Conservation (phyloP, 768 basidiomycete genomes). For the Asterophora lycoperdoides region DNA sequence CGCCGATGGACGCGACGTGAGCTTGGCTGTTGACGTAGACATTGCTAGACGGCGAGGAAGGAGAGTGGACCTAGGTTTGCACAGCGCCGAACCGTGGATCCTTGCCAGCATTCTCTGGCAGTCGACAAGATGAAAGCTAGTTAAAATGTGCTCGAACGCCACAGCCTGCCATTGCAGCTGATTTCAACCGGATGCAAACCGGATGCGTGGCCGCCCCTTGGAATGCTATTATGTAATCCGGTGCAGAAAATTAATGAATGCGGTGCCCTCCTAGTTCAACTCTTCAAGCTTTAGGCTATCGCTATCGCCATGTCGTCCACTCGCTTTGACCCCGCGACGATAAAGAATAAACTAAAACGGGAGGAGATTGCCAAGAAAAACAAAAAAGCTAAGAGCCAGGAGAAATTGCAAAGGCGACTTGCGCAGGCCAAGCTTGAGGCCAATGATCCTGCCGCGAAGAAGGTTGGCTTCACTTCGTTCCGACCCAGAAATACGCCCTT, state of each 20-base stretch:
- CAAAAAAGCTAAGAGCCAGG: conserved; percentile 75
- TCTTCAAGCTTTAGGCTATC: no score
- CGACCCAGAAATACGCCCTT: neutral
- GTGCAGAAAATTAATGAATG: no score
- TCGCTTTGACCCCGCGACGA: conserved; percentile 60
- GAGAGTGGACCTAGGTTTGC: neutral
- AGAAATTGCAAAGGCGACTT: conserved; percentile 76
- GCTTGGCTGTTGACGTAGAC: conserved; percentile 19
- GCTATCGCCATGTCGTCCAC: conserved; percentile 45
- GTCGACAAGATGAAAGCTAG: neutral
- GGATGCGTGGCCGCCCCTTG: no score
- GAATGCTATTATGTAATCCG: conserved; percentile 22
- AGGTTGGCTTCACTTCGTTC: conserved; percentile 44
- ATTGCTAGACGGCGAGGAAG: conserved; percentile 10
- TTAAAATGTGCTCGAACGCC: neutral
- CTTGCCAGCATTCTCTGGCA: conserved; percentile 11
- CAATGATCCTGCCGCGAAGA: conserved; percentile 71
- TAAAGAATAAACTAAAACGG: conserved; percentile 87
- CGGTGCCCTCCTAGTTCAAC: no score
- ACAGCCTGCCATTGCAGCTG: conserved; percentile 4
- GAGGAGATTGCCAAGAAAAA: conserved; percentile 69
- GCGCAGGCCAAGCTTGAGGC: conserved; percentile 75
- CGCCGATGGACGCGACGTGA: conserved; percentile 37
- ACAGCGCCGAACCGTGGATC: conserved; percentile 4
- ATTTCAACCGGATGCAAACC: conserved; percentile 19